Percentiles rank a stretch among this genome's conserved stretches.
These are phyloP conservation scores for Sechiopsis laciniata DNA, from an alignment of 306 rosid species.

Conservation along the genomic window DNA sequence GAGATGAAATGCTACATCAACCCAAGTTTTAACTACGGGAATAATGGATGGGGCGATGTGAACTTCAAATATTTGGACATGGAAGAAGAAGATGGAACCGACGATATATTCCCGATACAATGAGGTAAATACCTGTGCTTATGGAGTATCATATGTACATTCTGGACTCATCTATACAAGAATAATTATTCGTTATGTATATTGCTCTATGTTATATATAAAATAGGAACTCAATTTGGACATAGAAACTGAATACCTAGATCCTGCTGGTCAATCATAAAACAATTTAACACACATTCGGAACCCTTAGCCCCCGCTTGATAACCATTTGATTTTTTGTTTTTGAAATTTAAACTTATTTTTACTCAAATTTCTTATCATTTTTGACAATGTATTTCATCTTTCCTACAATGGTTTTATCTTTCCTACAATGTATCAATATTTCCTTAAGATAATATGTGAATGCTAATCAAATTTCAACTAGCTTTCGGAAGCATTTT, in stretches of 20 bases:
- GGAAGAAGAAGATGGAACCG: conserved; percentile 39
- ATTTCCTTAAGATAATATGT: too few species aligned
- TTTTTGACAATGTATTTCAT: too few species aligned
- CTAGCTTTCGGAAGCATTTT: too few species aligned
- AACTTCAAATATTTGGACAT: conserved; percentile 53
- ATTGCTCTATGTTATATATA: conserved; percentile 22
- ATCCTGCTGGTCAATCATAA: conserved; percentile 6
- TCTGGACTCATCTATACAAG: conserved; percentile 26
- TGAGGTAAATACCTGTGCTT: conserved; percentile 33
- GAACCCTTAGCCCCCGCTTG: too few species aligned
- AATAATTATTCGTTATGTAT: conserved; percentile 37
- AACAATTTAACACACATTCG: not conserved
- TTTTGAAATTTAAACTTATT: too few species aligned
- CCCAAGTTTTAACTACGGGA: conserved; percentile 64
- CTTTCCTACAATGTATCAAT: too few species aligned
- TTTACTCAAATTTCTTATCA: too few species aligned
- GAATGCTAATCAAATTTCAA: too few species aligned
- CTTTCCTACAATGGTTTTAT: too few species aligned
- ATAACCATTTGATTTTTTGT: too few species aligned
- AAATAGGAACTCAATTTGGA: conserved; percentile 13
- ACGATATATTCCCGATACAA: conserved; percentile 47
- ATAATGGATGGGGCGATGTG: conserved; percentile 64
- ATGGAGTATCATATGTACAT: conserved; percentile 30
- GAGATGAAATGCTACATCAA: conserved; percentile 81
- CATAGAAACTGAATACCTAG: not conserved